Evolutionary conservation across 1,284 basidiomycete genomes (phyloP).

Genomic region (Tylopilus orsonianus): DNA sequence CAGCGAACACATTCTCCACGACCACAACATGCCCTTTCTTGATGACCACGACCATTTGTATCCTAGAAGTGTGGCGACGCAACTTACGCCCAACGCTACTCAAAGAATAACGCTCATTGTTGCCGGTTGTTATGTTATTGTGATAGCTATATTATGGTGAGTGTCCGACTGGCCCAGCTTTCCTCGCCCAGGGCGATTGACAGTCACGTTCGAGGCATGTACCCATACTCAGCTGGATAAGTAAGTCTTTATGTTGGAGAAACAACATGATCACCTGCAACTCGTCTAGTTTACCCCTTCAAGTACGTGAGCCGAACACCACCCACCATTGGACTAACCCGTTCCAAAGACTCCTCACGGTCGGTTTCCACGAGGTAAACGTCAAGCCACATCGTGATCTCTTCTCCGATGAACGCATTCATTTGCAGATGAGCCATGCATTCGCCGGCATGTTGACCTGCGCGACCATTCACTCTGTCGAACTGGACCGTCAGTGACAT

Average conservation of each 20-base stretch:
- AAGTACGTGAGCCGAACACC: constrained; percentile 54
- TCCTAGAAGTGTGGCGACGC: constrained; percentile 37
- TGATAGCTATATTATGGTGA: constrained; percentile 75
- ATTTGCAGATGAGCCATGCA: constrained; percentile 80
- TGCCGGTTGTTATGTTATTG: constrained; percentile 69
- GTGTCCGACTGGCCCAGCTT: constrained; percentile 23
- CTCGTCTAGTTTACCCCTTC: constrained; percentile 82
- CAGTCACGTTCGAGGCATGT: constrained; percentile 57
- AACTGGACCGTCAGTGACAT: constrained; percentile 68
- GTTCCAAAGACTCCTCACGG: constrained; percentile 63
- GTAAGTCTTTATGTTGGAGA: constrained; percentile 60
- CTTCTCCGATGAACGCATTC: constrained; percentile 10
- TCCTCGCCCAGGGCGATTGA: constrained; percentile 9
- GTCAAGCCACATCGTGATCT: not conserved
- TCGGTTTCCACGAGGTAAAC: constrained; percentile 85
- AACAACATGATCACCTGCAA: no score
- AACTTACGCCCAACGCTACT: constrained; percentile 65
- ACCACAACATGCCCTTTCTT: constrained; percentile 33
- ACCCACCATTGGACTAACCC: constrained; percentile 14
- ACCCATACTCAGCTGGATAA: constrained; percentile 68
- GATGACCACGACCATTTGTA: constrained; percentile 28
- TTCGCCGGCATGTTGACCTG: constrained; percentile 84
- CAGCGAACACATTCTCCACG: constrained; percentile 15
- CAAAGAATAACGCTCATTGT: constrained; percentile 78
- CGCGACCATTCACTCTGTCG: constrained; percentile 85